Conservation (phyloP, 352 stramenopile species). For the Globisporangium parvum region DNA sequence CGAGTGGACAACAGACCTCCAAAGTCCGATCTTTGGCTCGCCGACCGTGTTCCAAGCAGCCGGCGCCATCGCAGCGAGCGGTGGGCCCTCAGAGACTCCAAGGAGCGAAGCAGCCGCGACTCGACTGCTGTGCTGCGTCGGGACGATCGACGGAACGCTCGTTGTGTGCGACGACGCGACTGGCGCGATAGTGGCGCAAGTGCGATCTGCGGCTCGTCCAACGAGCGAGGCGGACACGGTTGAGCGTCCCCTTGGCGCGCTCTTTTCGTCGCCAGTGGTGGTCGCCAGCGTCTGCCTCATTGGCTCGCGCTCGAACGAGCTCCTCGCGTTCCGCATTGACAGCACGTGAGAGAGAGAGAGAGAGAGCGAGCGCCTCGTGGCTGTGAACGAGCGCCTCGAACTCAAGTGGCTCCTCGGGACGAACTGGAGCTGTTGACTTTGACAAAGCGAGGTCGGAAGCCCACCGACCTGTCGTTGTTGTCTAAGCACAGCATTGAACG, state of each 20-base stretch:
- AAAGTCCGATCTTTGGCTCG: conserved; percentile 41
- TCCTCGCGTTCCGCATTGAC: conserved; percentile 24
- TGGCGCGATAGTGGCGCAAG: conserved; percentile 20
- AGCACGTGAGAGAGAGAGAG: too few relatives aligned
- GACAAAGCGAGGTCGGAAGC: too few relatives aligned
- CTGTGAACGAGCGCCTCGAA: too few relatives aligned
- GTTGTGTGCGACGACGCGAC: conserved; percentile 36
- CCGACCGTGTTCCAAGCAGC: conserved; percentile 22
- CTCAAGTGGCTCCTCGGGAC: too few relatives aligned
- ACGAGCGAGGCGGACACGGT: neutral
- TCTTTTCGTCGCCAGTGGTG: conserved; percentile 56
- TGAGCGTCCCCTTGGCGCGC: conserved; percentile 18
- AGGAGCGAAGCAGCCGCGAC: neutral
- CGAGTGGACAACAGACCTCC: conserved; percentile 24
- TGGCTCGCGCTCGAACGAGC: conserved; percentile 38
- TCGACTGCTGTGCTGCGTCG: conserved; percentile 34
- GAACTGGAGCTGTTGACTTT: too few relatives aligned
- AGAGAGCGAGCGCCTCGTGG: too few relatives aligned
- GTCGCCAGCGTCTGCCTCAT: conserved; percentile 38
- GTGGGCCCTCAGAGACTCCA: neutral
- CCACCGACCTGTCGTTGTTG: too few relatives aligned
- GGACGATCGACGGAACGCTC: conserved; percentile 32
- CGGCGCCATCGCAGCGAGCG: neutral
- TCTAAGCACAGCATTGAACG: too few relatives aligned
- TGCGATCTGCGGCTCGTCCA: neutral